Base-by-base conservation (phyloP, 176 grass and related monocot genomes). In the Aegilops bicornis region DNA sequence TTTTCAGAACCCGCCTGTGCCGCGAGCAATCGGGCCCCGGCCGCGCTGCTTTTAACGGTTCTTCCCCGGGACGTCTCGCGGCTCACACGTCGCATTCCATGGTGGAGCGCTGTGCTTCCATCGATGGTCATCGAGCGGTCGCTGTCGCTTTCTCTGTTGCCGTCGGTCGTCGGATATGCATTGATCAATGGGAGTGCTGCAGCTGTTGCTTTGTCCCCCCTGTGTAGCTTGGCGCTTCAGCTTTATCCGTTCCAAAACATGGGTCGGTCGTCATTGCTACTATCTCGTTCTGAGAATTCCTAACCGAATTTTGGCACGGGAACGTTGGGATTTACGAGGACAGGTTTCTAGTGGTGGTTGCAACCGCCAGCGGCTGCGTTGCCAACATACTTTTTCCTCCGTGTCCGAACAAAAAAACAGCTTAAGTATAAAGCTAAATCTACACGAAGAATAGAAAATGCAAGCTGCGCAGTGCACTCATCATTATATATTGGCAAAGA, bases 41-140 rank as follows among this genome's bases (percentile, higher is more conserved):
- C 31, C 70, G 0, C 17, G 27, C 15, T 68, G 65, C 50, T 54
- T 54, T 54, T 54, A 54, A 0, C 50, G 50, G 15, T 54, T 54
- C 50, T 19, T 77, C 60, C 20, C 72, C 33, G 5, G 32, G 5
- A 63, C 47, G 37, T 65, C 64, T 84, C 87, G 40, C 16, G 13
- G 27, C 58, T 86, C 88, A 82, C n/a, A 36, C 16, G 84, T 82
- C 64, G 72, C 20, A 11, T 62, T 89, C 76, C 69, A n/a, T 58
- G 78, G 70, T 3, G 40, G 87, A 17, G 12, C 2, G 31, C 3
- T 12, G 5, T 17, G 82, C 10, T 19, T 75, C 45, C 36, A 58
- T 73, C 67, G 16, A 54, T 17, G 50, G 2, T 17, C 16, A 6
- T 39, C 62, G 71, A 77, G 63, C 63, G 3, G 64, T 82, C 63